Conservation (phyloP, 2,329 filamentous ascomycete genomes). For the Aspergillus oerlinghausenensis region DNA sequence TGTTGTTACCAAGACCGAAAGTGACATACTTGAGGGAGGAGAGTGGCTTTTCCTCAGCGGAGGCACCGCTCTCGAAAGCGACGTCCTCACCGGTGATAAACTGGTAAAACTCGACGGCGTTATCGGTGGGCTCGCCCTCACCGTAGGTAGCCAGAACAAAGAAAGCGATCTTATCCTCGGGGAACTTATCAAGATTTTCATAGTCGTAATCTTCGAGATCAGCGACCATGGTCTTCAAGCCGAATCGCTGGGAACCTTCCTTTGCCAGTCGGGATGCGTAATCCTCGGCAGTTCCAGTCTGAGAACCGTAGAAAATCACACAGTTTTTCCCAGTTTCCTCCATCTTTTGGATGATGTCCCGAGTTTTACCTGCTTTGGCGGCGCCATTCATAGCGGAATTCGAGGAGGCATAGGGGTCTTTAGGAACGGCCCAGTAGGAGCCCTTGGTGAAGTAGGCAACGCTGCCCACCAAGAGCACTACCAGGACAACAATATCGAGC, state of each 20-base stretch:
- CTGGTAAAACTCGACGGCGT: conserved; percentile 98
- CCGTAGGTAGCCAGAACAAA: conserved; percentile 97
- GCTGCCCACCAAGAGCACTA: conserved; percentile 77
- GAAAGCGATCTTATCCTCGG: conserved; percentile 85
- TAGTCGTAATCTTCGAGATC: conserved; percentile 98
- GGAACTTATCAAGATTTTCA: conserved; percentile 84
- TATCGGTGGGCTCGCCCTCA: conserved; percentile 97
- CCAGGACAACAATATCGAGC: conserved; percentile 88
- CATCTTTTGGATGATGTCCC: conserved; percentile 94
- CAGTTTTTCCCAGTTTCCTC: conserved; percentile 95
- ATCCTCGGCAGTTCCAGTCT: conserved; percentile 97
- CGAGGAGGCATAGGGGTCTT: conserved; percentile 80
- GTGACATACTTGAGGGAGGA: conserved; percentile 85
- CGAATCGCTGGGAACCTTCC: conserved; percentile 93
- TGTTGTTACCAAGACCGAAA: conserved; percentile 98
- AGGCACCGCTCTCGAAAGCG: conserved; percentile 67
- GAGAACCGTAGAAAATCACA: conserved; percentile 96
- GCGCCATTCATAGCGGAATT: conserved; percentile 58
- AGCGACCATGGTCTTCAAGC: conserved; percentile 95
- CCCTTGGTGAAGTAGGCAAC: conserved; percentile 97
- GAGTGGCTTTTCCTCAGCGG: conserved; percentile 64
- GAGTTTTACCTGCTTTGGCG: conserved; percentile 74
- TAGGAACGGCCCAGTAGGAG: conserved; percentile 74
- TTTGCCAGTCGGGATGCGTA: conserved; percentile 95
- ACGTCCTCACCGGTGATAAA: conserved; percentile 81